Conservation (phyloP, 129 eudicot species). For the Escallonia herrerae region DNA sequence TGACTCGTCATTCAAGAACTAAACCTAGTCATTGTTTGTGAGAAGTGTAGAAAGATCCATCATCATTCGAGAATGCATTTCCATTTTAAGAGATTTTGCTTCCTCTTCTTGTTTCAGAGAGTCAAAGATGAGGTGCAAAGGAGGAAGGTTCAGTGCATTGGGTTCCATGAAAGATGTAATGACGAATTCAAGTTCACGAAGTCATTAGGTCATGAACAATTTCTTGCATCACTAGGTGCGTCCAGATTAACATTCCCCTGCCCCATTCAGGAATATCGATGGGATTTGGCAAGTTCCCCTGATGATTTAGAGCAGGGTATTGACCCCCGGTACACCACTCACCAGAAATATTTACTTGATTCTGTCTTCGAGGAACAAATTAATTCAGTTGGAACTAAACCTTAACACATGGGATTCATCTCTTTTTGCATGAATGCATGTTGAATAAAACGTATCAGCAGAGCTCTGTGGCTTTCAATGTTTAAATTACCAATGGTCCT, state of each 20-base stretch:
- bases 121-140: slow-evolving; percentile 51
- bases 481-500: too few species aligned
- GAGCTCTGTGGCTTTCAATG: too few species aligned
- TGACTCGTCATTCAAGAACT: too few species aligned
- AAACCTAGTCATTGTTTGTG: too few species aligned
- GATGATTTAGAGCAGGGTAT: slow-evolving; percentile 17
- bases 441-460: too few species aligned
- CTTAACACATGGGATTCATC: slow-evolving; percentile 2
- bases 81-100: not conserved
- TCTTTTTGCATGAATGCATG: too few species aligned
- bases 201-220: slow-evolving; percentile 65
- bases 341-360: slow-evolving; percentile 27
- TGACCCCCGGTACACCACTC: slow-evolving; percentile 22
- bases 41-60: too few species aligned
- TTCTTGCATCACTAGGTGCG: slow-evolving; percentile 32
- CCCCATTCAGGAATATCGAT: slow-evolving; percentile 19
- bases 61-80: too few species aligned
- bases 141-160: slow-evolving; percentile 33
- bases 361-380: slow-evolving; percentile 43
- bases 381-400: slow-evolving; percentile 30
- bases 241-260: slow-evolving; percentile 14
- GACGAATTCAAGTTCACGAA: slow-evolving; percentile 35
- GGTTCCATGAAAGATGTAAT: slow-evolving; percentile 14
- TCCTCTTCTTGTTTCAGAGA: slow-evolving; percentile 32
- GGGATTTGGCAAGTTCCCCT: slow-evolving; percentile 21